Evolutionary conservation across 1,284 basidiomycete genomes (phyloP).

Genomic region (Malassezia globosa): DNA sequence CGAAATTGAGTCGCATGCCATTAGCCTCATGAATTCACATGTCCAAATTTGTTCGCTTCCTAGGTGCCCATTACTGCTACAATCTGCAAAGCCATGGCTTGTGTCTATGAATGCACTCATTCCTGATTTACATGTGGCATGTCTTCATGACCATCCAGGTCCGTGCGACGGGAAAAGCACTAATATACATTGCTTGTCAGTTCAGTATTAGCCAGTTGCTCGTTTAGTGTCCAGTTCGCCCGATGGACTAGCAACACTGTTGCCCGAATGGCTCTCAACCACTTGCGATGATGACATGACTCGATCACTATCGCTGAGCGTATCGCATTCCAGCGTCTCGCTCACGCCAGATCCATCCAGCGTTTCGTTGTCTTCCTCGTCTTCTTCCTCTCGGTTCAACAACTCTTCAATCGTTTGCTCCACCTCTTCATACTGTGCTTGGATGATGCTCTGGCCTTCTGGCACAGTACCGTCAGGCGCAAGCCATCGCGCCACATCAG

Average conservation of each 20-base stretch:
- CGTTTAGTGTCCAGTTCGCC: background rate
- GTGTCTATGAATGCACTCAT: too few relatives aligned
- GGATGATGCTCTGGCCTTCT: slow-evolving; percentile 91
- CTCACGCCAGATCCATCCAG: slow-evolving; percentile 9
- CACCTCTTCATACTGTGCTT: slow-evolving; percentile 90
- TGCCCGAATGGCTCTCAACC: slow-evolving; percentile 10
- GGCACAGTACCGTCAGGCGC: slow-evolving; percentile 65
- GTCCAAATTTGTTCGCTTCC: background rate
- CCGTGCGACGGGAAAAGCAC: too few relatives aligned
- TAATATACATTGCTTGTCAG: background rate
- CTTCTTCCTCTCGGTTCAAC: slow-evolving; percentile 43
- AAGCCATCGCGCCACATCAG: slow-evolving; percentile 35
- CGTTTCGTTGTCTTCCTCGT: slow-evolving; percentile 26
- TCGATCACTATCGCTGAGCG: slow-evolving; percentile 13
- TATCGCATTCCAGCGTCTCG: slow-evolving; percentile 5
- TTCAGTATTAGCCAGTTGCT: background rate
- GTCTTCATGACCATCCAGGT: too few relatives aligned
- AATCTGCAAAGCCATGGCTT: too few relatives aligned
- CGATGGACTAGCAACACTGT: slow-evolving; percentile 2
- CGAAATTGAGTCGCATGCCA: too few relatives aligned
- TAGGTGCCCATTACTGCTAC: background rate
- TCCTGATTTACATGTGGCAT: too few relatives aligned
- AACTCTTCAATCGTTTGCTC: slow-evolving; percentile 71
- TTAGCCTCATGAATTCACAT: too few relatives aligned
- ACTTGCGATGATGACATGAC: slow-evolving; percentile 2